Base-by-base conservation (phyloP, 1,284 basidiomycete species). In the Cutaneotrichosporon sp. region DNA sequence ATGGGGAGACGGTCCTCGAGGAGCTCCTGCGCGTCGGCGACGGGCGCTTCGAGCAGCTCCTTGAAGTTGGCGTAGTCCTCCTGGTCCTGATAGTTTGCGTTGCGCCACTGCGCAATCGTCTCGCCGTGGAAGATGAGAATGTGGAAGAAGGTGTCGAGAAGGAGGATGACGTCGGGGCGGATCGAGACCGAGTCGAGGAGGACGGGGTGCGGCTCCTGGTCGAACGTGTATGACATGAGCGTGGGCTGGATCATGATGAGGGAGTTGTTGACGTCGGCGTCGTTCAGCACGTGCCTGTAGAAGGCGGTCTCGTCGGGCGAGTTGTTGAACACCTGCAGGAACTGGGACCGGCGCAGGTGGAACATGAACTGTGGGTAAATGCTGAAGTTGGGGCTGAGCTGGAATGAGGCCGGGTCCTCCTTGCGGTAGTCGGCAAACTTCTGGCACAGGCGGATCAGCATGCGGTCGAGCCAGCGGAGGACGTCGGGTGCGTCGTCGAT, bases 341-440 rank as follows among this genome's bases (percentile, higher is more conserved):
- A 98, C 77, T 98, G 94, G 79, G 88, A 91, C 71, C 96, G 79
- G 54, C 96, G 83, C 57, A 99, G 77, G 76, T 99, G 96, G 86
- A 98, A 98, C 96, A 98, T 99, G 80, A 99, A 99, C 75, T 99
- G 96, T 29, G 96, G 96, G 76, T 99, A 99, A 68, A 99, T 98
- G 74, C 88, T 91, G 76, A 99, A 98, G 75, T 94, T 94, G 67
- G 97, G 92, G 56, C 84, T 81, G 61, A 98, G 79, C 60, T 92
- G 81, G 82, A 99, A 98, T 73, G 86, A 90, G 46, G 86, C 84
- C 4, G 94, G 90, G 70, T 98, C 96, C 76, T 98, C 96, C 78
- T 98, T 99, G 67, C 92, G 80, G 74, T 98, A 98, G 73, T 97
- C 93, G 52, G 96, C 96, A 70, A 98, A 98, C 81, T 98, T 98